Conservation (phyloP, 2,329 filamentous ascomycete species). For the Metarhizium anisopliae region DNA sequence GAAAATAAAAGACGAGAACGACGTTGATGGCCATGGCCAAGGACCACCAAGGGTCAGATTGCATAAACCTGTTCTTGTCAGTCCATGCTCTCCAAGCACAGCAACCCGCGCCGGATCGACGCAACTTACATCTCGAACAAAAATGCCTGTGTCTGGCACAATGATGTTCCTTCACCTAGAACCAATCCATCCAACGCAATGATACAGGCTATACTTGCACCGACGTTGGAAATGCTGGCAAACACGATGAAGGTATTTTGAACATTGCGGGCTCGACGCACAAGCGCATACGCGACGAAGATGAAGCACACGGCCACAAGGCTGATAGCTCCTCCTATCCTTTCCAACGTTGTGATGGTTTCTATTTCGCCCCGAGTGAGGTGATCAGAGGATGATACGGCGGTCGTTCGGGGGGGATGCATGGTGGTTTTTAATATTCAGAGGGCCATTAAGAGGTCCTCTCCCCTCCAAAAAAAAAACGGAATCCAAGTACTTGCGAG, state of each 20-base stretch:
- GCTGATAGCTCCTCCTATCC: conserved; percentile 44
- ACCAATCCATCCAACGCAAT: conserved; percentile 59
- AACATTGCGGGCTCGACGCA: conserved; percentile 45
- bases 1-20: conserved; percentile 57
- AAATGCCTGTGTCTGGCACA: conserved; percentile 56
- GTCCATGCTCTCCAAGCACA: conserved; percentile 11
- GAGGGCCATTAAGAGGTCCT: not conserved
- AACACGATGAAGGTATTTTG: conserved; percentile 55
- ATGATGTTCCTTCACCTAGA: conserved; percentile 38
- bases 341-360: conserved; percentile 39
- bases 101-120: not conserved
- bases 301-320: conserved; percentile 41
- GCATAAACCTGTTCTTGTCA: conserved; percentile 52
- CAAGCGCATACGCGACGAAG: conserved; percentile 41
- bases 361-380: conserved; percentile 28
- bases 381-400: conserved; percentile 10
- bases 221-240: conserved; percentile 50
- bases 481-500: too few relatives aligned
- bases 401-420: not conserved
- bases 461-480: not conserved
- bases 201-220: conserved; percentile 56
- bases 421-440: not conserved
- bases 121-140: conserved; percentile 56
- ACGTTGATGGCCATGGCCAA: conserved; percentile 79
- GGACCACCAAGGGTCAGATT: conserved; percentile 68